Percentiles rank a stretch among this genome's conserved stretches.
These are phyloP conservation scores for Uronychia setigera DNA, from an alignment of 73 alveolate species.

Conservation along the genomic window DNA sequence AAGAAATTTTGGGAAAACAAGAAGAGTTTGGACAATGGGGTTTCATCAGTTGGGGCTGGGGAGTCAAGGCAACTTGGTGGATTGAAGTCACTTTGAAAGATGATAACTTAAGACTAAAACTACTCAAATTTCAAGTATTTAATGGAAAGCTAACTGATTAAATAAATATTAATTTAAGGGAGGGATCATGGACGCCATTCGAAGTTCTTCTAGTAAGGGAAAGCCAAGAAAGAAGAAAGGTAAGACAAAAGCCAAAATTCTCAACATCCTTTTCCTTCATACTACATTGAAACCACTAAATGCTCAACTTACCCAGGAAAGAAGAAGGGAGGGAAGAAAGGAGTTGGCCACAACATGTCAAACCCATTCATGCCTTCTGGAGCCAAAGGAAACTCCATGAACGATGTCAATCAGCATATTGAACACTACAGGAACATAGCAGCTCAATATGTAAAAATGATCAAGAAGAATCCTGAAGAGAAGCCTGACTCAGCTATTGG, in stretches of 20 bases:
- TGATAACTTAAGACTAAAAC: too few relatives aligned
- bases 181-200: background rate
- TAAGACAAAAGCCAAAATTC: background rate
- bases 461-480: background rate
- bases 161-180: too few relatives aligned
- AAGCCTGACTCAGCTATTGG: background rate
- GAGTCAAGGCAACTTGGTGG: too few relatives aligned
- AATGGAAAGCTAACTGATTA: background rate
- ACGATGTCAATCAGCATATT: background rate
- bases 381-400: background rate
- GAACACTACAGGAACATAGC: background rate
- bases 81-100: too few relatives aligned
- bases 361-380: background rate
- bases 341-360: background rate
- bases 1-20: background rate
- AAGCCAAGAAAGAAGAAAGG: background rate
- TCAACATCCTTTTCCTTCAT: too few relatives aligned
- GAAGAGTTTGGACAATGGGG: too few relatives aligned
- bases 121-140: too few relatives aligned
- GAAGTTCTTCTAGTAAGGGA: background rate
- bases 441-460: background rate
- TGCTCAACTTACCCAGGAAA: background rate
- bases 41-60: too few relatives aligned
- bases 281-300: too few relatives aligned
- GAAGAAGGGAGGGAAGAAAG: background rate